These are phyloP conservation scores for Penicillium hordei DNA, from an alignment of 2,329 filamentous ascomycete genomes.

Conservation along the genomic window DNA sequence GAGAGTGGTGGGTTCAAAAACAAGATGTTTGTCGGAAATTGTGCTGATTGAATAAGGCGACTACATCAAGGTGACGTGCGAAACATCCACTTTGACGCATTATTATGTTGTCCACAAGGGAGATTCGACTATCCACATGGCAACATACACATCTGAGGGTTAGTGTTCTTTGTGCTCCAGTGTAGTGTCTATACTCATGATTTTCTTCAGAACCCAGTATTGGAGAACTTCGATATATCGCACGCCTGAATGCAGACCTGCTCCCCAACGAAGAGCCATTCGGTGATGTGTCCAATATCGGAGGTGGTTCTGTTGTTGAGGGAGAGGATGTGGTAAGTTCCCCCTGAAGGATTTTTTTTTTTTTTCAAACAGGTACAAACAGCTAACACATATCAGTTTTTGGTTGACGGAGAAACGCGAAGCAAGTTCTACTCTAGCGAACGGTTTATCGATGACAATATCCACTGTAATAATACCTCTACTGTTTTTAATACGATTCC, in stretches of 20 bases:
- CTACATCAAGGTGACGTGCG: slow-evolving; percentile 63
- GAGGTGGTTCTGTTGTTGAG: slow-evolving; percentile 56
- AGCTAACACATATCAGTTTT: slow-evolving; percentile 39
- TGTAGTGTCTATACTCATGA: slow-evolving; percentile 7
- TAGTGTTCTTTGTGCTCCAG: slow-evolving; percentile 13
- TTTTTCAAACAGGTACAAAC: background rate
- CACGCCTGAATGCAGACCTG: slow-evolving; percentile 55
- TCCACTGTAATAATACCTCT: slow-evolving; percentile 51
- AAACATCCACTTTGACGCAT: slow-evolving; percentile 61
- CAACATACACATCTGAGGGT: slow-evolving; percentile 59
- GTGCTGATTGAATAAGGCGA: slow-evolving; percentile 26
- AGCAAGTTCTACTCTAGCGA: slow-evolving; percentile 70
- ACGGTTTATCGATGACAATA: slow-evolving; percentile 67
- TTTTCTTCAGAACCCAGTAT: slow-evolving; percentile 48
- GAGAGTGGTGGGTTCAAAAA: slow-evolving; percentile 30
- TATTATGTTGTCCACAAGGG: slow-evolving; percentile 63
- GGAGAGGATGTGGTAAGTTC: slow-evolving; percentile 52
- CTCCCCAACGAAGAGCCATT: slow-evolving; percentile 57
- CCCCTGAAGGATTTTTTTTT: no score
- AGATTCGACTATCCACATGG: slow-evolving; percentile 61
- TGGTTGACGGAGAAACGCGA: slow-evolving; percentile 62
- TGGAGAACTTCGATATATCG: slow-evolving; percentile 65
- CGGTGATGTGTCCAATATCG: slow-evolving; percentile 57
- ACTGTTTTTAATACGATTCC: background rate
- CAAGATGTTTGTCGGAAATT: background rate